Evolutionary conservation across 1,284 basidiomycete species (phyloP).

Genomic region (Irpex rosettiformis): DNA sequence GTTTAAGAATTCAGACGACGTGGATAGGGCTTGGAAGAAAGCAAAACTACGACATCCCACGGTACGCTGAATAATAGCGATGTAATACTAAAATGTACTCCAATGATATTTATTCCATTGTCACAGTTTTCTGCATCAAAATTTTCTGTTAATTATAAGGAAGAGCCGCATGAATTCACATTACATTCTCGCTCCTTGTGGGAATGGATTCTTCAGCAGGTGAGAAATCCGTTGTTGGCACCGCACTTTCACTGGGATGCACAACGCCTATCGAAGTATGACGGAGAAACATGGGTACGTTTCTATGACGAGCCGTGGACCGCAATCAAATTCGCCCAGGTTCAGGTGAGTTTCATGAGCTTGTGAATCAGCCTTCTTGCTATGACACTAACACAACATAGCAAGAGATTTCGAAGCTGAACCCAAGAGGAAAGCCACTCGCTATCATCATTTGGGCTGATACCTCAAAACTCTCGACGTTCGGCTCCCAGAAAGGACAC

Average conservation of each 20-base stretch:
- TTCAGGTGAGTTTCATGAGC: conserved; percentile 23
- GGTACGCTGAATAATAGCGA: neutral
- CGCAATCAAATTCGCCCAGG: conserved; percentile 18
- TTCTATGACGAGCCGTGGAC: conserved; percentile 31
- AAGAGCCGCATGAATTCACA: conserved; percentile 21
- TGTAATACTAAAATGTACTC: neutral
- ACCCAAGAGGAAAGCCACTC: conserved; percentile 22
- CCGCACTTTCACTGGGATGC: conserved; percentile 28
- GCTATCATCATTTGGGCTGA: conserved; percentile 38
- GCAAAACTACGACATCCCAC: conserved; percentile 3
- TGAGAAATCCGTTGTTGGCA: conserved; percentile 21
- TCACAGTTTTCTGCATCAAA: conserved; percentile 16
- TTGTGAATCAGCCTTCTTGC: too few species aligned
- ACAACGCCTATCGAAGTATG: conserved; percentile 19
- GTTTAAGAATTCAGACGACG: neutral
- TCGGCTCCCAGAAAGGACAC: conserved; percentile 39
- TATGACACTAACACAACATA: neutral
- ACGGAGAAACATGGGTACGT: conserved; percentile 19
- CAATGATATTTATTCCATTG: neutral
- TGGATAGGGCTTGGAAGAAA: conserved; percentile 1
- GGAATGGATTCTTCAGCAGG: conserved; percentile 24
- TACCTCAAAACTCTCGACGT: conserved; percentile 40
- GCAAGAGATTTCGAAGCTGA: conserved; percentile 13
- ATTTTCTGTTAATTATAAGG: conserved; percentile 25
- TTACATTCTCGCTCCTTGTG: conserved; percentile 21